These are phyloP conservation scores for Cyphellophora attinorum DNA, from an alignment of 2,329 filamentous ascomycete genomes.

Conservation along the genomic window DNA sequence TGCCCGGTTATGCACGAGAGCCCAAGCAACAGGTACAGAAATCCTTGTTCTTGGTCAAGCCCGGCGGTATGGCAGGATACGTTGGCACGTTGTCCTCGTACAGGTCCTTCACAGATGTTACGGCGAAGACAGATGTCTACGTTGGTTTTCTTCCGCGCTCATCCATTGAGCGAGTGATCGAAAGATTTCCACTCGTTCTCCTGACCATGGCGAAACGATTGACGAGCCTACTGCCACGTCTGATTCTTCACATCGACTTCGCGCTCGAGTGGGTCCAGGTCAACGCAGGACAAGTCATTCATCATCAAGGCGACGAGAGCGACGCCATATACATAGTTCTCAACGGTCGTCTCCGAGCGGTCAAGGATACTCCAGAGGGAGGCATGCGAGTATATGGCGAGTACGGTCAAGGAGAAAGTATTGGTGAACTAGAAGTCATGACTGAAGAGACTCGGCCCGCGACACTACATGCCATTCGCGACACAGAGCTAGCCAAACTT, in stretches of 20 bases:
- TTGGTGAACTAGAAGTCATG: conserved; percentile 92
- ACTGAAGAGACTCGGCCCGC: conserved; percentile 87
- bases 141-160: conserved; percentile 85
- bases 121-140: conserved; percentile 96
- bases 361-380: conserved; percentile 71
- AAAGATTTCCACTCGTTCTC: conserved; percentile 82
- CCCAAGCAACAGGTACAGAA: conserved; percentile 43
- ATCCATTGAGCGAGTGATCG: conserved; percentile 82
- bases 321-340: conserved; percentile 97
- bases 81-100: conserved; percentile 91
- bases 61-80: conserved; percentile 87
- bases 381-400: conserved; percentile 81
- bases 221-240: conserved; percentile 74
- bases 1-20: conserved; percentile 20
- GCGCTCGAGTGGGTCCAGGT: conserved; percentile 97
- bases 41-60: conserved; percentile 84
- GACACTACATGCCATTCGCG: conserved; percentile 88
- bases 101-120: conserved; percentile 90
- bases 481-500: conserved; percentile 93
- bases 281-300: conserved; percentile 87
- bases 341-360: conserved; percentile 78
- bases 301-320: conserved; percentile 87
- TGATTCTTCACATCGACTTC: conserved; percentile 96
- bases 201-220: conserved; percentile 93
- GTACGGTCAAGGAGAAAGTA: conserved; percentile 93